Base-by-base conservation (phyloP, 2,329 filamentous ascomycete genomes). In the Cytospora leucostoma region DNA sequence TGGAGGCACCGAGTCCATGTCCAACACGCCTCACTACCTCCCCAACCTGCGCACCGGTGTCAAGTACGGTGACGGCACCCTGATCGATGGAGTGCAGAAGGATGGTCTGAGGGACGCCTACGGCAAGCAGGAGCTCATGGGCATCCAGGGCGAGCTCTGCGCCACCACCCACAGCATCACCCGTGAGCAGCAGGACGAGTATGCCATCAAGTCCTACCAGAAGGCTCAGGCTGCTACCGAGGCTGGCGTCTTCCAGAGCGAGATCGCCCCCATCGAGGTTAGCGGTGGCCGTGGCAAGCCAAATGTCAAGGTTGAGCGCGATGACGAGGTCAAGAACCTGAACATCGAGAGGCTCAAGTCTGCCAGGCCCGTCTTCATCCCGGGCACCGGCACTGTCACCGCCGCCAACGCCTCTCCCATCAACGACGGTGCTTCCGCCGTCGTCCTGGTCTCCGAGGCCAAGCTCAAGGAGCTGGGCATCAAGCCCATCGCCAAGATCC, bases 1-100 rank as follows among this genome's bases (percentile, higher is more conserved):
- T 68, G 95, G 93, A 74, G 95, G 95, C 71, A 88, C 94, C 70
- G 95, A 99, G 83, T 97, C 93, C 82, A 99, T 99, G 95, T 97
- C 93, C 74, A 98, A 98, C 82, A 84, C 90, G 61, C 95, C 95
- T 58, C 93, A 99, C 82, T 99, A 99, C 82, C 89, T 97, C 59
- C 91, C 93, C 68, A 91, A 82, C 77, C 83, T 97, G 71, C 91
- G 95, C 76, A 89, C 79, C 69, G 95, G 95, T 70, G 88, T 90
- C 77, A 98, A 98, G 81, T 99, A 96, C 78, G 95, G 95, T 72
- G 87, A 98, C 80, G 90, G 94, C 80, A 87, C 83, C 59, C 83
- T 99, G 69, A 84, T 97, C 60, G 95, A 99, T 74, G 94, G 92
- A 70, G 88, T 99, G 68, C 85, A 97, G 73, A 93, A 93, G 83